Conservation (phyloP, 1,139 yeast species). For the Scheffersomyces titani region DNA sequence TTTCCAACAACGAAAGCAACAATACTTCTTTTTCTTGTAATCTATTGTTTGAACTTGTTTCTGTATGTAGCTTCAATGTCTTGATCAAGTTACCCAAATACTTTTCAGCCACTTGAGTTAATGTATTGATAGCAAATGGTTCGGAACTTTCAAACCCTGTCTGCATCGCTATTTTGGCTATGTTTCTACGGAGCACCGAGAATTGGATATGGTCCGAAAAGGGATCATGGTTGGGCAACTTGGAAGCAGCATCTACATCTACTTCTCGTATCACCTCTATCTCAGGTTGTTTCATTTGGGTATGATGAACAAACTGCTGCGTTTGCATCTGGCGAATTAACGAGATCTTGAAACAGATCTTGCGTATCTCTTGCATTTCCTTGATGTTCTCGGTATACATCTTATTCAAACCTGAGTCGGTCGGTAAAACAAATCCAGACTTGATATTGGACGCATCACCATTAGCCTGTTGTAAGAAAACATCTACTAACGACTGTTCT, state of each 20-base stretch:
- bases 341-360: constrained; percentile 84
- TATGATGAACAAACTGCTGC: constrained; percentile 71
- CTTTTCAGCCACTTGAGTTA: constrained; percentile 82
- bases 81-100: constrained; percentile 75
- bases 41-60: constrained; percentile 56
- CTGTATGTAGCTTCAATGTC: constrained; percentile 70
- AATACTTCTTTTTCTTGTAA: constrained; percentile 50
- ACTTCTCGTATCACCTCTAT: constrained; percentile 60
- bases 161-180: constrained; percentile 84
- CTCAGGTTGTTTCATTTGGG: constrained; percentile 72
- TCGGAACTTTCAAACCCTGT: constrained; percentile 90
- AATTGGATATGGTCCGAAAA: constrained; percentile 60
- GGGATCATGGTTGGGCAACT: constrained; percentile 66
- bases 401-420: constrained; percentile 59
- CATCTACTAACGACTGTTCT: constrained; percentile 52
- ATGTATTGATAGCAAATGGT: constrained; percentile 71
- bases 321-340: constrained; percentile 91
- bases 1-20: constrained; percentile 68
- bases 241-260: constrained; percentile 80
- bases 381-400: constrained; percentile 65
- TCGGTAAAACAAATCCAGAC: constrained; percentile 35
- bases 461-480: constrained; percentile 30
- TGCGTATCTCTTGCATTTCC: constrained; percentile 85
- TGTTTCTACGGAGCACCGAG: constrained; percentile 65
- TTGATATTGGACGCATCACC: constrained; percentile 28